phyloP scores from a whole-genome alignment of 1,284 basidiomycete species.

The Heliocybe sulcata region DNA sequence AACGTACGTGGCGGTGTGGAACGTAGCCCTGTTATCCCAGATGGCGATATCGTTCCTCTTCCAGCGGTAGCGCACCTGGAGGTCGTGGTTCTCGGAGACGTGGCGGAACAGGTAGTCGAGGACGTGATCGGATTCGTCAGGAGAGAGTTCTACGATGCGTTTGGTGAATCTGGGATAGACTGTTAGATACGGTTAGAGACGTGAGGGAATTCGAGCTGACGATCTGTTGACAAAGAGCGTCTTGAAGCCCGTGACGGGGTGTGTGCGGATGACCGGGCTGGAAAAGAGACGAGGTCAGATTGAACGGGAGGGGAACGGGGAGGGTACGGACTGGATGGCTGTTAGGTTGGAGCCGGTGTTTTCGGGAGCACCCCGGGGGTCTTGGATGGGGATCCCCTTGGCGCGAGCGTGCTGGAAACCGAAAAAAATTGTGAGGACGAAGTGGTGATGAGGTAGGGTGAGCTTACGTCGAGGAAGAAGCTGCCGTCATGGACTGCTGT shows the following conservation, averaged over 20 bases:
- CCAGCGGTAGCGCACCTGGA: slow-evolving; percentile 51
- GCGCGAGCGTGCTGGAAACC: neutral
- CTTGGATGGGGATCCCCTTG: slow-evolving; percentile 23
- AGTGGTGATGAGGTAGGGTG: neutral
- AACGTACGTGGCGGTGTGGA: slow-evolving; percentile 44
- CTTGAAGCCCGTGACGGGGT: slow-evolving; percentile 65
- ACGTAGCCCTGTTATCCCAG: slow-evolving; percentile 47
- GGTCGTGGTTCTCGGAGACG: slow-evolving; percentile 52
- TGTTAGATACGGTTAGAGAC: neutral
- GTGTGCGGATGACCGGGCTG: slow-evolving; percentile 42
- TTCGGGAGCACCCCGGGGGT: slow-evolving; percentile 44
- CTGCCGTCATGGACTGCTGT: slow-evolving; percentile 51
- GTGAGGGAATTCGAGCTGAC: slow-evolving; percentile 15
- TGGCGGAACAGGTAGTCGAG: slow-evolving; percentile 42
- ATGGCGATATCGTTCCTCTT: slow-evolving; percentile 41
- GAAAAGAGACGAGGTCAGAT: neutral
- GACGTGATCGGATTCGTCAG: slow-evolving; percentile 48
- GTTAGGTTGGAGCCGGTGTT: slow-evolving; percentile 51
- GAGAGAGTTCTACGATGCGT: slow-evolving; percentile 51
- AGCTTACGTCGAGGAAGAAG: slow-evolving; percentile 38
- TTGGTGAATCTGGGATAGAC: slow-evolving; percentile 47
- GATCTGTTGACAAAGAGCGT: slow-evolving; percentile 55
- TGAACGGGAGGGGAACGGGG: neutral
- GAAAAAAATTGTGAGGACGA: neutral
- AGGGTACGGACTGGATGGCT: slow-evolving; percentile 41